These are phyloP conservation scores for Agaricus blazei DNA, from an alignment of 768 basidiomycete species.

Conservation along the genomic window DNA sequence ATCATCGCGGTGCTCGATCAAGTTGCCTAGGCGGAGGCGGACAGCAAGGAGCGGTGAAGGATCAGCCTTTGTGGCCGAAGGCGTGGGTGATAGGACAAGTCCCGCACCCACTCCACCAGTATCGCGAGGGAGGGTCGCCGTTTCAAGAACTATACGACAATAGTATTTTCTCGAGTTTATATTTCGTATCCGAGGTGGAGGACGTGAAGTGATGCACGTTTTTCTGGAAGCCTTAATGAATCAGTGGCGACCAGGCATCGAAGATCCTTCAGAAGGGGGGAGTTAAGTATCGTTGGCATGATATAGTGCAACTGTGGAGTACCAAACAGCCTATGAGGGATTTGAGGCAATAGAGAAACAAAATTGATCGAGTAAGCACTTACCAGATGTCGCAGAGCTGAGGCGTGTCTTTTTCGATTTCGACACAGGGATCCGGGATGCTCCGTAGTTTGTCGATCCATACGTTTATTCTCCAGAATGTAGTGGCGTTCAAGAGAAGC, in stretches of 20 bases:
- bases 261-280: conserved; percentile 34
- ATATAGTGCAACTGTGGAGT: conserved; percentile 36
- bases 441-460: conserved; percentile 42
- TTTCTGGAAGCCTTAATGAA: conserved; percentile 40
- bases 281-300: conserved; percentile 23
- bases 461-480: conserved; percentile 30
- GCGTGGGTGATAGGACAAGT: neutral
- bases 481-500: conserved; percentile 12
- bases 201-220: conserved; percentile 39
- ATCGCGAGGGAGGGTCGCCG: neutral
- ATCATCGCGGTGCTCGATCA: conserved; percentile 39
- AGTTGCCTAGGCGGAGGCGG: conserved; percentile 53
- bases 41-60: conserved; percentile 46
- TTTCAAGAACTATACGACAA: conserved; percentile 8
- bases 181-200: neutral
- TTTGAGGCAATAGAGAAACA: neutral
- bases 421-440: conserved; percentile 43
- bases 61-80: neutral
- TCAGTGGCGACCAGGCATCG: conserved; percentile 59
- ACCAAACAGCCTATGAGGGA: conserved; percentile 43
- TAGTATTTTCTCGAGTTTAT: conserved; percentile 10
- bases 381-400: conserved; percentile 54
- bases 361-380: neutral
- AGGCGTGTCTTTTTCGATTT: conserved; percentile 28
- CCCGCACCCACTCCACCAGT: neutral